These are phyloP conservation scores for Diaporthe longicolla DNA, from an alignment of 2,329 filamentous ascomycete species.

Conservation along the genomic window DNA sequence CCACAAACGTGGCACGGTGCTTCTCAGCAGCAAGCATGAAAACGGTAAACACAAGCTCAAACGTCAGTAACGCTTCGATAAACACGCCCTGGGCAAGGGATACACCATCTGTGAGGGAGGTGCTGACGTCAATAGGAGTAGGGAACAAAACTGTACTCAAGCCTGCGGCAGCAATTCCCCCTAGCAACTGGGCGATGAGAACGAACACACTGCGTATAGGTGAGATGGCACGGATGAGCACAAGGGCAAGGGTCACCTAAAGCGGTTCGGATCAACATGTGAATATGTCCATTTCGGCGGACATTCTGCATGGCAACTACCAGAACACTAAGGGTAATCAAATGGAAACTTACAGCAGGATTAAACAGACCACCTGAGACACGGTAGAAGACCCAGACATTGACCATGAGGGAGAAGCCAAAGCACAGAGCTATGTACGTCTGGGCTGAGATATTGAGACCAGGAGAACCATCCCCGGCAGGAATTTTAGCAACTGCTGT, in stretches of 20 bases:
- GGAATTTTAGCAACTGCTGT: conserved; percentile 47
- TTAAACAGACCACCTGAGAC: conserved; percentile 60
- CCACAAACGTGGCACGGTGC: conserved; percentile 79
- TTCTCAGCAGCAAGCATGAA: conserved; percentile 82
- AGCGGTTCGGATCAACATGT: no score
- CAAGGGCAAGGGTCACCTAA: conserved; percentile 68
- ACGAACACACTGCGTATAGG: conserved; percentile 65
- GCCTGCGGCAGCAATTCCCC: conserved; percentile 70
- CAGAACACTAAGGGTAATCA: no score
- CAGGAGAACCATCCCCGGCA: conserved; percentile 8
- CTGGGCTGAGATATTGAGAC: conserved; percentile 33
- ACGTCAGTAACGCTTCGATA: conserved; percentile 76
- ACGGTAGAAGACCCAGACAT: conserved; percentile 65
- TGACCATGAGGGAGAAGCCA: conserved; percentile 61
- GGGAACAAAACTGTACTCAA: conserved; percentile 71
- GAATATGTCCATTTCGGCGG: no score
- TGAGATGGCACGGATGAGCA: conserved; percentile 70
- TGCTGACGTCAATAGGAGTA: conserved; percentile 63
- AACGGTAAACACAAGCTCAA: conserved; percentile 74
- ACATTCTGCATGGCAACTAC: no score
- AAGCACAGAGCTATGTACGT: conserved; percentile 59
- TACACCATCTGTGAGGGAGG: conserved; percentile 67
- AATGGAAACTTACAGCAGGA: conserved; percentile 46
- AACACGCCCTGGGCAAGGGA: conserved; percentile 72
- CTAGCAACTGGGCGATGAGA: conserved; percentile 70